phyloP scores from a whole-genome alignment of 495 filamentous ascomycete species.

The Annulohypoxylon bovei region DNA sequence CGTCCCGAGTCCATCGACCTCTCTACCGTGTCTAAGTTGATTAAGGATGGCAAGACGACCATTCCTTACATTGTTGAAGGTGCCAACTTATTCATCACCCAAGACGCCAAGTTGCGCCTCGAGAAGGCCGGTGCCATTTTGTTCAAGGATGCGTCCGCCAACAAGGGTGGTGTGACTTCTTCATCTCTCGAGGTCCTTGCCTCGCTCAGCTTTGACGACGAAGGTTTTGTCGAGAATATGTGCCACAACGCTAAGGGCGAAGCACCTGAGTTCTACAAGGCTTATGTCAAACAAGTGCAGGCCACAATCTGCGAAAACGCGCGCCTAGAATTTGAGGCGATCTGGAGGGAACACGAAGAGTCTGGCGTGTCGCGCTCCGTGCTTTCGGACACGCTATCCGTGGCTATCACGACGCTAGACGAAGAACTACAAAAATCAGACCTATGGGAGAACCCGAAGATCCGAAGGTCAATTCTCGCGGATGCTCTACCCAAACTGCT shows the following conservation, averaged over 20 bases:
- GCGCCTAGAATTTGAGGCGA: constrained; percentile 92
- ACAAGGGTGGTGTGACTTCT: constrained; percentile 99
- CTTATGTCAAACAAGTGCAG: constrained; percentile 93
- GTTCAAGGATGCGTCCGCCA: constrained; percentile 97
- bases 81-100: constrained; percentile 98
- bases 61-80: constrained; percentile 98
- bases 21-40: constrained; percentile 82
- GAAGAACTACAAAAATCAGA: constrained; percentile 94
- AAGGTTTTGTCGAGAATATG: constrained; percentile 90
- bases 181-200: constrained; percentile 96
- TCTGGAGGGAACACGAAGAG: constrained; percentile 92
- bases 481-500: constrained; percentile 89
- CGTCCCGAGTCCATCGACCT: constrained; percentile 97
- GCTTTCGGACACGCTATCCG: constrained; percentile 85
- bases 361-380: constrained; percentile 81
- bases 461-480: constrained; percentile 79
- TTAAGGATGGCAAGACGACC: constrained; percentile 80
- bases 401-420: constrained; percentile 93
- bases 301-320: constrained; percentile 89
- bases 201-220: constrained; percentile 90
- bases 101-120: constrained; percentile 94
- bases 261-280: constrained; percentile 87
- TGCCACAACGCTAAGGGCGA: constrained; percentile 82
- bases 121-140: constrained; percentile 93
- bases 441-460: constrained; percentile 84